Evolutionary conservation across 2,329 filamentous ascomycete species (phyloP), one percentile per base, ranked within the genome.

Genomic region (Madurella fahalii): DNA sequence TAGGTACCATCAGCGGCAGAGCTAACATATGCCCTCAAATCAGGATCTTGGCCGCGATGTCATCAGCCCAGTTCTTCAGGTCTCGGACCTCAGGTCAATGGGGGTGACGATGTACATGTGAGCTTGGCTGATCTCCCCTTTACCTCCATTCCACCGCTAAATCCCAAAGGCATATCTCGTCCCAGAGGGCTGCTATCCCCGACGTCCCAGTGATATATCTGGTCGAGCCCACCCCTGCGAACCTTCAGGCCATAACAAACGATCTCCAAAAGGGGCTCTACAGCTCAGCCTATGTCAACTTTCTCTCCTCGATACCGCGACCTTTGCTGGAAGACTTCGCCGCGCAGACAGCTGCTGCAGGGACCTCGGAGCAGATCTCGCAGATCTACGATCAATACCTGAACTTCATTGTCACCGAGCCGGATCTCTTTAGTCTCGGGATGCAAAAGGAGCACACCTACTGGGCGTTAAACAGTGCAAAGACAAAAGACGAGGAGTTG

Each of bases 41-140:
- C 39, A 64, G 61, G 63, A 93, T 63, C 71, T 86, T 4, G 94
- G 93, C 46, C 82, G 92, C 69, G 92, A 97, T 81, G 89, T 99
- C 56, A 96, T 99, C 67, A 96, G 91, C 75, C 96, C 92, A 67
- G 92, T 99, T 2, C 78, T 99, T 61, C 83, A 92, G 56, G 94
- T 99, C 59, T 96, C 91, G 67, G 94, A 99, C 73, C 76, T 99
- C 68, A 82, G 95, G 59, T 83, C 87, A 58, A 91, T 94, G 83
- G 94, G 95, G n/a, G 89, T 97, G 51, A 97, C 91, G 40, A 94
- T 96, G 79, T 90, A 96, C 73, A 84, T 96, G 90, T 95, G 80
- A 60, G 73, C 66, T 50, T 50, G 13, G 13, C 31, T 31, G 9
- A 30, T 32, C 31, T 25, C 40, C 13, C 30, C 7, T 30, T 9